Evolutionary conservation across 2,329 filamentous ascomycete genomes (phyloP).

Genomic region (Calonectria pteridis): DNA sequence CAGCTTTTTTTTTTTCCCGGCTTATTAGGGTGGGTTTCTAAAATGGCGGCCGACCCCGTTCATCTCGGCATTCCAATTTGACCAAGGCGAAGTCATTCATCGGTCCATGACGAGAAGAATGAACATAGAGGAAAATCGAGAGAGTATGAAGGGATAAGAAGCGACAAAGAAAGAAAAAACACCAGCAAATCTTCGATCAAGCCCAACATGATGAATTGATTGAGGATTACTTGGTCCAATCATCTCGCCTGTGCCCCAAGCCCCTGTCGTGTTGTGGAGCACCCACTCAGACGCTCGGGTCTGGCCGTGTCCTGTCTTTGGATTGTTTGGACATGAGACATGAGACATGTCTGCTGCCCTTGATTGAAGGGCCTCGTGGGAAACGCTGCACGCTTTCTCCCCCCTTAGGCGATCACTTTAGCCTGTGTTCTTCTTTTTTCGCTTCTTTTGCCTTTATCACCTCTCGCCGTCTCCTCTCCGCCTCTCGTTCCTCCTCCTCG

Average conservation of each 20-base stretch:
- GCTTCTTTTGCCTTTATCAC: background rate
- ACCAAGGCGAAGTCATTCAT: background rate
- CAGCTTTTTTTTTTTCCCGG: background rate
- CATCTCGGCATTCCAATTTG: background rate
- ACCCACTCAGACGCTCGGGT: constrained; percentile 10
- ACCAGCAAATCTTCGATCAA: background rate
- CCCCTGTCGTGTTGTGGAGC: background rate
- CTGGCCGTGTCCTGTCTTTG: constrained; percentile 3
- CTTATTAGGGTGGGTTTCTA: background rate
- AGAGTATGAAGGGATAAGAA: background rate
- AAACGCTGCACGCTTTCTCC: background rate
- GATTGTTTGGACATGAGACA: background rate
- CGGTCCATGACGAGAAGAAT: background rate
- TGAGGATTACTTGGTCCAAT: background rate
- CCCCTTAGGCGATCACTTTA: background rate
- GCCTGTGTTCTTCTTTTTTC: background rate
- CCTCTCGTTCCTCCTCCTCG: background rate
- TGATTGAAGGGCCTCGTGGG: background rate
- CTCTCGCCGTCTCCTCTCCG: background rate
- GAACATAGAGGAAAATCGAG: background rate
- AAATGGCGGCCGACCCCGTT: no score
- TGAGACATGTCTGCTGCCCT: background rate
- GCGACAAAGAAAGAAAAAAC: background rate
- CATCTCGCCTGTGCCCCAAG: background rate
- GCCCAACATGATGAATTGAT: background rate